Base-by-base conservation (phyloP, 2,329 filamentous ascomycete genomes). In the Whalleya microplaca region DNA sequence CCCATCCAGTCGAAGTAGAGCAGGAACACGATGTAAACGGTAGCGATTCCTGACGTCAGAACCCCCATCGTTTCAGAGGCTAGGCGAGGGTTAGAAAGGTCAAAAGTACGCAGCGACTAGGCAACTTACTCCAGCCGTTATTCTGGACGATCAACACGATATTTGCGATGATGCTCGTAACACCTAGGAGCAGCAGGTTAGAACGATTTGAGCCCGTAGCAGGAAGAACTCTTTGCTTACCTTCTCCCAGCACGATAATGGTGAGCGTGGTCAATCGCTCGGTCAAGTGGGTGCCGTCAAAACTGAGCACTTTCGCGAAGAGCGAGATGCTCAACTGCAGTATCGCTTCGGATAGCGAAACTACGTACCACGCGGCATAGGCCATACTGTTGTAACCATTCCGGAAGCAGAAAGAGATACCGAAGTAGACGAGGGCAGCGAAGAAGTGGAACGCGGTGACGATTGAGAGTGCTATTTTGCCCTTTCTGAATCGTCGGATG, bases 201-300 rank as follows among this genome's bases (percentile, higher is more conserved):
- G 23, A 27, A 27, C 9, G 9, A 27, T 27, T 9, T 27, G 4
- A 27, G 4, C 4, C 23, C 23, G 23, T 27, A 27, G 23, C 23
- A 27, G 9, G 23, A 27, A 9, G 23, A 27, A 27, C 23, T n/a
- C n/a, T n/a, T 58, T 43, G 18, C 32, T 19, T 54, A 61, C 62
- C 62, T 54, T 64, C 62, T 19, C 54, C 62, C 14, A 64, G 55
- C 37, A 64, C 84, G 58, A 89, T 87, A 46, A 88, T 76, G 0
- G 85, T 89, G 53, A 89, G 74, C 2, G 88, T 75, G 12, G 80
- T 82, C 79, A 89, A 82, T 9, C 87, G 79, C 64, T 86, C 83
- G 65, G 85, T 84, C 52, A 89, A 69, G 66, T 88, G 84, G 0
- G 84, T 88, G 53, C 81, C 76, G 56, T 84, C 80, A 66, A 89